Evolutionary conservation across 805 yeast genomes (phyloP), one percentile per base, ranked within the genome.

Genomic region (Hanseniaspora jakobsenii): DNA sequence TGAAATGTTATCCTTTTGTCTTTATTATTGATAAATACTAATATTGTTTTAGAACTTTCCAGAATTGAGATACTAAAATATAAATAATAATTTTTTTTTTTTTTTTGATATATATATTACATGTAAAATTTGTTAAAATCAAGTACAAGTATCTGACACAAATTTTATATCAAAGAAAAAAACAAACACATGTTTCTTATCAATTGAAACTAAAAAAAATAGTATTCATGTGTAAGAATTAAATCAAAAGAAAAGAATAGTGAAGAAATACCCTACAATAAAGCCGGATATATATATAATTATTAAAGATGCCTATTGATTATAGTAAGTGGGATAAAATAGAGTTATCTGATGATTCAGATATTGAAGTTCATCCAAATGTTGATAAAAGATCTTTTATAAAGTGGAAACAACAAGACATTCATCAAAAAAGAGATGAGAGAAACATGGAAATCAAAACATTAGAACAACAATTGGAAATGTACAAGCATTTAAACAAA

Each of bases 301-400:
- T 27, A 27, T 27, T 10, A 27, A 21, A 21, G 21, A 83, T 82
- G 93, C 77, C 83, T 26, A 77, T 91, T 52, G 98, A 91, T 61
- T 91, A 91, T 64, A 85, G 95, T 9, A 91, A 89, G 60, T 91
- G 98, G 97, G 99, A 91, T 63, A 84, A 85, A 59, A 75, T 91
- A 48, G 98, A 91, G 61, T 66, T 91, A 31, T 84, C 95, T 17
- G 99, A 91, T 60, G 99, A 91, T 62, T 85, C 95, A 7, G 98
- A 91, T 56, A 69, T 91, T 38, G 98, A 91, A 57, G 97, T 89
- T 13, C 99, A 91, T 59, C 99, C 97, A 48, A 91, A 91, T 58
- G 98, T 91, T 26, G 99, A 91, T 61, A 91, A 91, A 59, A 67
- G 66, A 31, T 87, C 97, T 1, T 89, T 91, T 53, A 84, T 91